Base-by-base conservation (phyloP, 2,329 filamentous ascomycete species). In the Kalaharituber pfeilii region DNA sequence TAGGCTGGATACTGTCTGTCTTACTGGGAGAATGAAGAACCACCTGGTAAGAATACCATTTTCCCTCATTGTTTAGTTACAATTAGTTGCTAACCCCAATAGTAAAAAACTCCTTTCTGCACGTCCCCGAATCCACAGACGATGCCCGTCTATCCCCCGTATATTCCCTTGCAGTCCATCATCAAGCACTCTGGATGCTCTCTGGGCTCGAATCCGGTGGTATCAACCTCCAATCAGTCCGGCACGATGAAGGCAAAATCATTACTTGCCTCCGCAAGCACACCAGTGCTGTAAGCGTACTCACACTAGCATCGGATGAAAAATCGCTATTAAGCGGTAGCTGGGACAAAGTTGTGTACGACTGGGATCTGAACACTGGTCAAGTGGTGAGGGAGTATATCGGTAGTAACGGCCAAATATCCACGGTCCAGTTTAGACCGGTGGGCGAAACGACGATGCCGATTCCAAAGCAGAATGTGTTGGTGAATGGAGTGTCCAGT, bases 11-110 rank as follows among this genome's bases (percentile, higher is more conserved):
- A 94, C 5, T 71, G 96, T 50, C 81, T 95, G 76, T 94, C 85
- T 51, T 98, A 98, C 68, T 98, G 91, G 91, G 91, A 95, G 68
- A 98, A 96, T 64, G 88, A 95, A 67, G 89, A 98, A 66, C 78
- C 79, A 1, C 69, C 70, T 47, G 66, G 69, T 70, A 64, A 55
- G 64, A 56, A 49, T 44, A 18, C 27, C 30, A 36, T 9, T 9
- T 36, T 9, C 30, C n/a, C n/a, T 9, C 30, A 13, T 22, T 18
- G 20, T 53, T 30, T 13, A 25, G 50, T 24, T 22, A 3, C 67
- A 66, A 18, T 67, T 66, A 13, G 63, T 13, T 15, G 13, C 20
- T 26, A 18, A 7, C 9, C n/a, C 15, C 27, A 7, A 20, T 45
- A 52, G 25, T 22, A 15, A 50, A 29, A 36, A 44, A 39, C 36